A percentile compares a stretch with the other conserved stretches of the same genome.
Conservation (phyloP, 2,329 filamentous ascomycete genomes). For the Ophiostoma sp. region DNA sequence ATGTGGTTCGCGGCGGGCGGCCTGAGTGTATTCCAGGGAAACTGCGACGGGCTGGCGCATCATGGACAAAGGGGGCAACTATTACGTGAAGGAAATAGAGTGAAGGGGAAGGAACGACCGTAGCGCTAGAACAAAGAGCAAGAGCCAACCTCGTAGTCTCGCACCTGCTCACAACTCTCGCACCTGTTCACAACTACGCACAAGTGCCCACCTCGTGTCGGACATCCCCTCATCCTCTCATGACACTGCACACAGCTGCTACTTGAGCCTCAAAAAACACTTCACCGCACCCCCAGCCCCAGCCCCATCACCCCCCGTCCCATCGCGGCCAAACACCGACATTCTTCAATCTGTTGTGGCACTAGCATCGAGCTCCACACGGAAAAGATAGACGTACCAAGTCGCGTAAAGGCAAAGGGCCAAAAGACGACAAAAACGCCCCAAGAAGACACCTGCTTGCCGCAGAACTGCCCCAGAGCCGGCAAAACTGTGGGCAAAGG, state of each 20-base stretch:
- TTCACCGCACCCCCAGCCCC: background rate
- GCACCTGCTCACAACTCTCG: background rate
- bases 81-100: conserved; percentile 12
- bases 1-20: background rate
- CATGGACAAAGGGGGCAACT: conserved; percentile 11
- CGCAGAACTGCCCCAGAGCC: background rate
- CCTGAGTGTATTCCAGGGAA: background rate
- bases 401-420: background rate
- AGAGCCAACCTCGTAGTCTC: background rate
- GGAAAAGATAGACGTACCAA: background rate
- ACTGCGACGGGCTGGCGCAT: conserved; percentile 7
- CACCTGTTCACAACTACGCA: background rate
- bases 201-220: background rate
- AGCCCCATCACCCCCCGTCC: background rate
- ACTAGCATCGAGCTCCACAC: conserved; percentile 5
- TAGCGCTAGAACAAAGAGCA: background rate
- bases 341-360: background rate
- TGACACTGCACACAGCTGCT: background rate
- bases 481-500: background rate
- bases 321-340: background rate
- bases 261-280: background rate
- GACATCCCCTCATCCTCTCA: conserved; percentile 1
- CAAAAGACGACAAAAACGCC: conserved; percentile 2
- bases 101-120: background rate
- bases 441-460: background rate